Evolutionary conservation across 352 stramenopile genomes (phyloP).

Genomic region (Thalassiosira livingstoniorum): DNA sequence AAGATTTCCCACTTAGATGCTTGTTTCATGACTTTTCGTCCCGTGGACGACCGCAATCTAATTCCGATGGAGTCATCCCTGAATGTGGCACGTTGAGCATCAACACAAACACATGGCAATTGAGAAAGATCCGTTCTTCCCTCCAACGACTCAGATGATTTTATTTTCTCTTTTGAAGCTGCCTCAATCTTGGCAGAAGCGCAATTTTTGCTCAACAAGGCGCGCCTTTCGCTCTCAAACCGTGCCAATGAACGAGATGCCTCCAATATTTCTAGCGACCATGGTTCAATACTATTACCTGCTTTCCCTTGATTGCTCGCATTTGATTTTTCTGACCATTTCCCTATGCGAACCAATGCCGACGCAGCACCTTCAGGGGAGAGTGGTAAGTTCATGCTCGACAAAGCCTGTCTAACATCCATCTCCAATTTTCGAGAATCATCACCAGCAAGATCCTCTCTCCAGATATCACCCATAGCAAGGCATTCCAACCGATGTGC

Average conservation of each 20-base stretch:
- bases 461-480: slow-evolving; percentile 74
- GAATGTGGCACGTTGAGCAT: slow-evolving; percentile 76
- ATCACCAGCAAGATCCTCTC: slow-evolving; percentile 14
- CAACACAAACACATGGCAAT: slow-evolving; percentile 79
- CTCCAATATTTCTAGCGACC: slow-evolving; percentile 69
- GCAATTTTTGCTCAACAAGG: slow-evolving; percentile 41
- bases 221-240: slow-evolving; percentile 47
- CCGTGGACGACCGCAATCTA: slow-evolving; percentile 66
- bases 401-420: slow-evolving; percentile 75
- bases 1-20: slow-evolving; percentile 84
- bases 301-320: slow-evolving; percentile 18
- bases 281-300: slow-evolving; percentile 58
- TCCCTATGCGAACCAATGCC: slow-evolving; percentile 76
- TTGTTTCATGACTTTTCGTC: slow-evolving; percentile 63
- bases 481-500: slow-evolving; percentile 78
- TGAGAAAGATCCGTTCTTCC: slow-evolving; percentile 68
- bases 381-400: slow-evolving; percentile 67
- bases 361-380: slow-evolving; percentile 70
- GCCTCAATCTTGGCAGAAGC: slow-evolving; percentile 23
- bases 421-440: slow-evolving; percentile 66
- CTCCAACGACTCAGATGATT: slow-evolving; percentile 37
- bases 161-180: neutral
- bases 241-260: slow-evolving; percentile 59
- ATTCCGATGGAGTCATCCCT: slow-evolving; percentile 84
- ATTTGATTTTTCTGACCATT: slow-evolving; percentile 64